Evolutionary conservation across 306 rosid species (phyloP), one percentile per base, ranked within the genome.

Genomic region (Cucumis cinereus): DNA sequence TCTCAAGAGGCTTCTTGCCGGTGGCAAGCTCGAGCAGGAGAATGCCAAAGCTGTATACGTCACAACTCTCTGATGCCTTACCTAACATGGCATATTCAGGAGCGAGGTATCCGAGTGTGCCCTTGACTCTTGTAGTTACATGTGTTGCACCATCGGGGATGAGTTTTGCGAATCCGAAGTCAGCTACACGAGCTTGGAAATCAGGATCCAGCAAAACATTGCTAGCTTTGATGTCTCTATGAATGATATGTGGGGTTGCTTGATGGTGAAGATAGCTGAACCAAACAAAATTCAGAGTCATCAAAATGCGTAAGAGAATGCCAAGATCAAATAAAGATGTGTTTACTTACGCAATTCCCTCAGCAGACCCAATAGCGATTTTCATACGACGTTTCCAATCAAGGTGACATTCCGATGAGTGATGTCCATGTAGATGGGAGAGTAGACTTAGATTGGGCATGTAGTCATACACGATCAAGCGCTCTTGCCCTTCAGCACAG

Each of bases 401-500:
- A 19, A 94, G 97, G 61, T 84, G 95, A 83, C 88, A 78, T 85
- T 94, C 97, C 53, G 96, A 83, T 0, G 97, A 90, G 87, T 90
- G 96, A 77, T 92, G 99, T 62, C 97, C 93, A 83, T 92, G 99
- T 80, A 94, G 93, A 87, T 94, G 99, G 35, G 99, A 94, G 70
- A 86, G 91, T 22, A 94, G 77, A 89, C 99, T 94, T 87, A 94
- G 82, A 79, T 94, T 94, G 4, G 93, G 96, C 97, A 92, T 89
- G 77, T 92, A 94, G 76, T 94, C 97, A 43, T 94, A 94, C 38
- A 92, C 89, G 22, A 92, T 92, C 77, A 94, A 83, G 60, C 99
- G 96, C 85, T 94, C 99, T 76, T 94, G 96, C 40, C 97, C 99
- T 85, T 94, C 99, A 23, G 95, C 97, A 77, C 99, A 94, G 81